These are phyloP conservation scores for Cotoneaster glaucophyllus DNA, from an alignment of 306 rosid genomes.

Conservation along the genomic window DNA sequence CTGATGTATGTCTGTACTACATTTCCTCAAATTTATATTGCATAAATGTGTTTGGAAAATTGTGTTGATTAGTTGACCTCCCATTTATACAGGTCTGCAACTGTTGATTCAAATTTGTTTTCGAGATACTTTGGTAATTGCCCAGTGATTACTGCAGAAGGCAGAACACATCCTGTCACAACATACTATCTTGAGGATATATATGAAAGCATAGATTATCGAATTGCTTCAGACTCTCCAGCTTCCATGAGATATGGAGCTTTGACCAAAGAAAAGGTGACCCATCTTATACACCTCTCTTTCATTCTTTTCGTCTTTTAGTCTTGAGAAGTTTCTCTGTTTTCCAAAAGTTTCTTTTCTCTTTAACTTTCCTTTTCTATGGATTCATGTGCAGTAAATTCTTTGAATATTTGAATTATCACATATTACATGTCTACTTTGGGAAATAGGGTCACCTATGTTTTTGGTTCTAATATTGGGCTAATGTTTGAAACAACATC, in stretches of 20 bases:
- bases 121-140: slow-evolving; percentile 80
- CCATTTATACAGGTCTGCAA: slow-evolving; percentile 71
- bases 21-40: background rate
- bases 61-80: background rate
- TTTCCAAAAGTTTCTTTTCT: background rate
- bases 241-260: slow-evolving; percentile 56
- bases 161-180: slow-evolving; percentile 90
- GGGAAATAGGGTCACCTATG: background rate
- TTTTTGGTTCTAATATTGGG: background rate
- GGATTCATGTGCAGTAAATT: background rate
- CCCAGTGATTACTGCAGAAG: slow-evolving; percentile 88
- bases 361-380: background rate
- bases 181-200: slow-evolving; percentile 81
- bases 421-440: background rate
- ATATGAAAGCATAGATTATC: slow-evolving; percentile 65
- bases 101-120: slow-evolving; percentile 89
- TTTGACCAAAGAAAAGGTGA: slow-evolving; percentile 50
- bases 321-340: slow-evolving; percentile 3
- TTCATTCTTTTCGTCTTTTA: background rate
- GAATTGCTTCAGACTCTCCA: slow-evolving; percentile 75
- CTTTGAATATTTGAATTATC: background rate
- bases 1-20: slow-evolving; percentile 53
- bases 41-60: background rate
- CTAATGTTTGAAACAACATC: background rate
- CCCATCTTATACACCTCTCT: background rate